phyloP scores from a whole-genome alignment of 139 green algal species.

The Astrephomene gubernaculifera region DNA sequence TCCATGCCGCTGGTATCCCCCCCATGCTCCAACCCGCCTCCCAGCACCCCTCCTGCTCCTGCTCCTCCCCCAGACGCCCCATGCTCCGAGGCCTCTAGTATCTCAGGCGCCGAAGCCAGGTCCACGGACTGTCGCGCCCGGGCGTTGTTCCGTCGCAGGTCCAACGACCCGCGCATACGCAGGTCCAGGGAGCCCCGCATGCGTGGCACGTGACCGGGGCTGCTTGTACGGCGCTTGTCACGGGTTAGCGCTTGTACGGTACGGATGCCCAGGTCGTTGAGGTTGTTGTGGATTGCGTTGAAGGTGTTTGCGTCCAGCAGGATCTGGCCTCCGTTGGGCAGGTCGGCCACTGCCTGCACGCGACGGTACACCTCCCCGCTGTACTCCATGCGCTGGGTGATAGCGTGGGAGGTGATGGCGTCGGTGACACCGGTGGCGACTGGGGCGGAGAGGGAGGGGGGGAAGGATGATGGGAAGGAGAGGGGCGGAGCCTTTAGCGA shows the following conservation, averaged over 20 bases:
- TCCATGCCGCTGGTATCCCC: too few species aligned
- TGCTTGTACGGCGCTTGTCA: background rate
- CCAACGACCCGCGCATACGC: background rate
- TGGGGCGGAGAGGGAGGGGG: background rate
- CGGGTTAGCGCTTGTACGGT: slow-evolving; percentile 14
- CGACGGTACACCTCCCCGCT: slow-evolving; percentile 62
- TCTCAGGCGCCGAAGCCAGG: background rate
- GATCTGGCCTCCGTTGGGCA: slow-evolving; percentile 65
- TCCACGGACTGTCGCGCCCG: background rate
- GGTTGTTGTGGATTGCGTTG: slow-evolving; percentile 38
- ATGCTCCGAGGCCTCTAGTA: background rate
- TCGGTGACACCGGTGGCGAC: slow-evolving; percentile 66
- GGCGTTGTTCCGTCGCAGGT: background rate
- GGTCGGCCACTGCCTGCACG: slow-evolving; percentile 69
- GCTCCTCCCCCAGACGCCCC: too few species aligned
- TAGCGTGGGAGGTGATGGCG: slow-evolving; percentile 59
- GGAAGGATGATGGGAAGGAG: background rate
- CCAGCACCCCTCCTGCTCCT: too few species aligned
- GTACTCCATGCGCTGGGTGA: slow-evolving; percentile 76
- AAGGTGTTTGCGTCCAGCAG: slow-evolving; percentile 46
- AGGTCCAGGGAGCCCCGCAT: background rate
- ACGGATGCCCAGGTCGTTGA: slow-evolving; percentile 36
- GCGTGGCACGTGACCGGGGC: background rate
- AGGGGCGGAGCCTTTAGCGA: background rate
- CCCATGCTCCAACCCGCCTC: too few species aligned